Conservation (phyloP, 441 rosid species). For the Rhodomyrtus psidioides region DNA sequence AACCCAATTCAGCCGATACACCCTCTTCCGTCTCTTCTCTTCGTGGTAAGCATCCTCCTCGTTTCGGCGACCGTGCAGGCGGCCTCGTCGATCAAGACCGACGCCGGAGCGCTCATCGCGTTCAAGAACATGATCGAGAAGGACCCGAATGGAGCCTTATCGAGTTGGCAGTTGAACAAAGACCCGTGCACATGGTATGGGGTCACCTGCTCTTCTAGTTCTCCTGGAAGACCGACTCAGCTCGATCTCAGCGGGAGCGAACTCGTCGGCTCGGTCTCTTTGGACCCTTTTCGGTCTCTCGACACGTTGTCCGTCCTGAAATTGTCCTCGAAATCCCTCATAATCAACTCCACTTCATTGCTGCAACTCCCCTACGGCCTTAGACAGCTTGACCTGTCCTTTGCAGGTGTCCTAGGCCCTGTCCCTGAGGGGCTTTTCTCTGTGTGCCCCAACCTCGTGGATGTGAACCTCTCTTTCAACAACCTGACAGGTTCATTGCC, state of each 20-base stretch:
- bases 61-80: constrained; percentile 6
- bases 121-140: constrained; percentile 62
- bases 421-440: constrained; percentile 57
- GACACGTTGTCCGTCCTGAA: constrained; percentile 52
- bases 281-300: constrained; percentile 53
- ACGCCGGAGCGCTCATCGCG: constrained; percentile 49
- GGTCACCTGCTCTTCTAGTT: constrained; percentile 40
- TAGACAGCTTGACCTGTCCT: constrained; percentile 62
- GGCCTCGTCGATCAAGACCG: constrained; percentile 55
- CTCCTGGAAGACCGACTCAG: constrained; percentile 47
- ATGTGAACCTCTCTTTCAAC: constrained; percentile 51
- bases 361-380: constrained; percentile 62
- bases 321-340: constrained; percentile 49
- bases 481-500: constrained; percentile 69
- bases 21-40: not conserved
- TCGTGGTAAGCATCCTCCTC: constrained; percentile 1
- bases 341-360: constrained; percentile 60
- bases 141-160: constrained; percentile 60
- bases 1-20: constrained; percentile 18
- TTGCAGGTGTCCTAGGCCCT: constrained; percentile 52
- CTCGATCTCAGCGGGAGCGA: constrained; percentile 57
- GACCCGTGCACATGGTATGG: constrained; percentile 76
- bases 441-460: constrained; percentile 45
- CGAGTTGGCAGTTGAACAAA: constrained; percentile 46
- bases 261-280: constrained; percentile 46